These are phyloP conservation scores for Novymonas esmeraldas DNA, from an alignment of 208 protist species.

Conservation along the genomic window DNA sequence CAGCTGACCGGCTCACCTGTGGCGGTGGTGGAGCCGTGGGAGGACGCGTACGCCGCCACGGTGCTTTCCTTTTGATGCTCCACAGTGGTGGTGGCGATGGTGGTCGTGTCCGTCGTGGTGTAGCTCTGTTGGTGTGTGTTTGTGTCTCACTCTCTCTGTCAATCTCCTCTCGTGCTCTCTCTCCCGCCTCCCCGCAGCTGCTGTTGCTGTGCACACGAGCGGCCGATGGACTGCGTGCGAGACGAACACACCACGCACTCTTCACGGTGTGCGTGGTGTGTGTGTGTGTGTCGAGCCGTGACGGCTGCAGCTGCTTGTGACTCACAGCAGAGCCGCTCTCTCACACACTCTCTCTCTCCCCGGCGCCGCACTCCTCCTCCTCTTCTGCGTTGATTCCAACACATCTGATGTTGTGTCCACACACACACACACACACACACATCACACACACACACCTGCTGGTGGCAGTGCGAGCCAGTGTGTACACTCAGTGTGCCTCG, in stretches of 20 bases:
- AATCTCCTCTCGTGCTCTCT: too few relatives aligned
- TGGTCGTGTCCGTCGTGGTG: neutral
- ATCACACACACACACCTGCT: neutral
- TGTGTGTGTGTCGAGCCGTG: neutral
- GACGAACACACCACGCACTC: too few relatives aligned
- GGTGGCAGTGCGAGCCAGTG: neutral
- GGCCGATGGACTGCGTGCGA: too few relatives aligned
- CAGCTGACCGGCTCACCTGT: neutral
- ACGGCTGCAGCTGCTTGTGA: too few relatives aligned
- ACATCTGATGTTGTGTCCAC: neutral
- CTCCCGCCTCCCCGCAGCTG: too few relatives aligned
- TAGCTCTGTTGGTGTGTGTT: neutral
- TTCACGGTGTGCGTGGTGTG: neutral
- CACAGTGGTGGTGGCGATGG: neutral
- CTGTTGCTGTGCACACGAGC: too few relatives aligned
- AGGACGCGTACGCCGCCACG: conserved; percentile 21
- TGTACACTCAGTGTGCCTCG: neutral
- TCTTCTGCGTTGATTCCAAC: neutral
- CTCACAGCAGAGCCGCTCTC: neutral
- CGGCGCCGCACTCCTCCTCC: neutral
- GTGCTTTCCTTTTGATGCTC: conserved; percentile 32
- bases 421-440: neutral
- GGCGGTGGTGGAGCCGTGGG: conserved; percentile 17
- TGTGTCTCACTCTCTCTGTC: too few relatives aligned
- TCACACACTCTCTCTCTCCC: neutral